These are phyloP conservation scores for Hemileccinum impolitum DNA, from an alignment of 768 basidiomycete genomes.

Conservation along the genomic window DNA sequence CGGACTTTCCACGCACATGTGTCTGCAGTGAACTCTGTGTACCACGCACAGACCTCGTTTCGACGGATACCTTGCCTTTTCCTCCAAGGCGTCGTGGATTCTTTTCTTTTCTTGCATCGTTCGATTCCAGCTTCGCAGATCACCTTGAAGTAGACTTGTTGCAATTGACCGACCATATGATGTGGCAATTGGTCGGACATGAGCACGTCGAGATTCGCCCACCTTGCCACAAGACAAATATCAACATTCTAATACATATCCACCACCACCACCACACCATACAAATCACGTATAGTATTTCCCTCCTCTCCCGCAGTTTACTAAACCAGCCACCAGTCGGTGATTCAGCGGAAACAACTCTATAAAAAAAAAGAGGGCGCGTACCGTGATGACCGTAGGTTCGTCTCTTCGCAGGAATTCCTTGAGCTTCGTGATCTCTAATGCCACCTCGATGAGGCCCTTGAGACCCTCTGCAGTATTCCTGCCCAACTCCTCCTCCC, in stretches of 20 bases:
- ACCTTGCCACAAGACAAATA: neutral
- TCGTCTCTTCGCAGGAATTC: constrained; percentile 82
- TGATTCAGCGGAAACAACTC: neutral
- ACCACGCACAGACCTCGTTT: too few relatives aligned
- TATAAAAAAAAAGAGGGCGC: constrained; percentile 15
- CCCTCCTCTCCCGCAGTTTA: constrained; percentile 13
- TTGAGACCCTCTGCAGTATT: constrained; percentile 87
- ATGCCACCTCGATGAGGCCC: constrained; percentile 93
- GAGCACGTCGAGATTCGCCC: neutral
- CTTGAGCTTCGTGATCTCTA: constrained; percentile 80
- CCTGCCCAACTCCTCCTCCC: constrained; percentile 64
- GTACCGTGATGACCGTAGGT: constrained; percentile 95
- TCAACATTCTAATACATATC: constrained; percentile 11
- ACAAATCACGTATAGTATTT: constrained; percentile 16
- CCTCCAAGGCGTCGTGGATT: too few relatives aligned
- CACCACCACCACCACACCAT: constrained; percentile 10
- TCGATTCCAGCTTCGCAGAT: too few relatives aligned
- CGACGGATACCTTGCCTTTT: too few relatives aligned
- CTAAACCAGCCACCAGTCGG: constrained; percentile 9
- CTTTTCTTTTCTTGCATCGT: too few relatives aligned
- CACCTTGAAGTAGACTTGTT: too few relatives aligned
- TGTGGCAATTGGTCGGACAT: constrained; percentile 9
- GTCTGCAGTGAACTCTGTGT: too few relatives aligned
- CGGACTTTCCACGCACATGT: too few relatives aligned
- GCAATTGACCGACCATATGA: neutral